Evolutionary conservation across 2,329 filamentous ascomycete genomes (phyloP), one percentile per base, ranked within the genome.

Genomic region (Colletotrichum chlorophyti): DNA sequence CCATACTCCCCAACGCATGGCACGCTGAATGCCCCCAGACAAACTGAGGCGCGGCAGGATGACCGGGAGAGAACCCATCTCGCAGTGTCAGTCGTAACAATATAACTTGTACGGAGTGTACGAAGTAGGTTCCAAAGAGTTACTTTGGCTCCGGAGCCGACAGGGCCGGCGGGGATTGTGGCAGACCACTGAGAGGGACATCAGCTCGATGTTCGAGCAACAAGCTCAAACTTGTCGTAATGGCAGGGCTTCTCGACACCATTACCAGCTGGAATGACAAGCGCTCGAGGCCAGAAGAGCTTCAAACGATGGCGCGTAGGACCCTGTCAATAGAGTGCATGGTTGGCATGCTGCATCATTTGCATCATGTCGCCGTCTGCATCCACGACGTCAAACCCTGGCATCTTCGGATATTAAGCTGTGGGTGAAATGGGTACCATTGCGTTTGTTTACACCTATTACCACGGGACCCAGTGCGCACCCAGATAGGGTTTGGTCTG

Each of bases 321-420:
- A n/a, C 37, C 45, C 31, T 60, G 45, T 58, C 45, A 48, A 27
- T 46, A 24, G 53, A 15, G 38, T 38, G 40, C 53, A 58, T 53
- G 34, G 58, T 34, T 49, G 53, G 46, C 47, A 60, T 48, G 53
- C 42, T 60, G 27, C 29, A 27, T 53, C 32, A 53, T 58, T 60
- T 60, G 52, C 52, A 55, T 47, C 40, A 51, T 50, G 31, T 45
- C 47, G 19, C 37, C 34, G 42, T 58, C 40, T 60, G 24, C 34
- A 34, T 31, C 53, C 34, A 37, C 34, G 41, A n/a, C n/a, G n/a
- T n/a, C n/a, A n/a, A 58, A 58, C 40, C 58, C 58, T 59, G 58
- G 58, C 40, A 60, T 53, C 35, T 48, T 60, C 58, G 58, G 58
- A 53, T 47, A 60, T 60, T 59, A 60, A 60, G 19, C 29, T 60